Percentiles rank a stretch among this genome's conserved stretches.
Evolutionary conservation across 2,329 filamentous ascomycete genomes (phyloP).

Genomic region (Verruconis gallopava): DNA sequence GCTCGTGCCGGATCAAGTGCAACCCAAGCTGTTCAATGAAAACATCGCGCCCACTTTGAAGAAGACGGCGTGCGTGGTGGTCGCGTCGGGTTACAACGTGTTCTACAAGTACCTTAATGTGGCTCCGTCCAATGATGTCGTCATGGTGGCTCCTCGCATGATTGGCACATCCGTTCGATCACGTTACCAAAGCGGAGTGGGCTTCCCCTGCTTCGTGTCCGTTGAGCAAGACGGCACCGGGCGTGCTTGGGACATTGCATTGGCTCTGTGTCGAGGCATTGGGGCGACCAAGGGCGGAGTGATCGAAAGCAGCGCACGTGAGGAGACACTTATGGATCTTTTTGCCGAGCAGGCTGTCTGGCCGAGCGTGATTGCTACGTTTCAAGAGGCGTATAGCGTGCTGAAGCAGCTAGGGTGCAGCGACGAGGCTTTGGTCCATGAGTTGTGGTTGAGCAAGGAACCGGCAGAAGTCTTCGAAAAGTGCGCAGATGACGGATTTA

Average conservation of each 20-base stretch:
- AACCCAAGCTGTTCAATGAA: slow-evolving; percentile 13
- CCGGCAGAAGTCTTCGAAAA: slow-evolving; percentile 16
- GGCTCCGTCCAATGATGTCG: slow-evolving; percentile 10
- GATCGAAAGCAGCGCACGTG: slow-evolving; percentile 13
- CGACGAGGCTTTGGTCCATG: slow-evolving; percentile 15
- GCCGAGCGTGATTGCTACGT: slow-evolving; percentile 15
- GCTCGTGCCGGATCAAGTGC: slow-evolving; percentile 13
- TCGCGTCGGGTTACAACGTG: slow-evolving; percentile 13
- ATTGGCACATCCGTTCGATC: slow-evolving; percentile 11
- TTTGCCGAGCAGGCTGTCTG: slow-evolving; percentile 16
- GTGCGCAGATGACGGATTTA: slow-evolving; percentile 15
- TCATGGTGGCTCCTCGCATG: slow-evolving; percentile 14
- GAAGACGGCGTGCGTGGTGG: slow-evolving; percentile 11
- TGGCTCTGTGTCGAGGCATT: slow-evolving; percentile 13
- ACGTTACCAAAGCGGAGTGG: slow-evolving; percentile 9
- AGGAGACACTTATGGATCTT: slow-evolving; percentile 17
- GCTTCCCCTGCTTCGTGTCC: slow-evolving; percentile 8
- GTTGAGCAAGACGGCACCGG: slow-evolving; percentile 14
- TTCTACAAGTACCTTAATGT: slow-evolving; percentile 13
- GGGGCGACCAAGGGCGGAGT: slow-evolving; percentile 14
- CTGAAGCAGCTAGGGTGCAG: slow-evolving; percentile 14
- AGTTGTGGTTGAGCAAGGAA: slow-evolving; percentile 16
- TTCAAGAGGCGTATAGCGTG: slow-evolving; percentile 14
- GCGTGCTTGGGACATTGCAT: slow-evolving; percentile 11
- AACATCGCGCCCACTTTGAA: slow-evolving; percentile 12